phyloP scores from a whole-genome alignment of 306 rosid genomes.

The Ceratonia siliqua region DNA sequence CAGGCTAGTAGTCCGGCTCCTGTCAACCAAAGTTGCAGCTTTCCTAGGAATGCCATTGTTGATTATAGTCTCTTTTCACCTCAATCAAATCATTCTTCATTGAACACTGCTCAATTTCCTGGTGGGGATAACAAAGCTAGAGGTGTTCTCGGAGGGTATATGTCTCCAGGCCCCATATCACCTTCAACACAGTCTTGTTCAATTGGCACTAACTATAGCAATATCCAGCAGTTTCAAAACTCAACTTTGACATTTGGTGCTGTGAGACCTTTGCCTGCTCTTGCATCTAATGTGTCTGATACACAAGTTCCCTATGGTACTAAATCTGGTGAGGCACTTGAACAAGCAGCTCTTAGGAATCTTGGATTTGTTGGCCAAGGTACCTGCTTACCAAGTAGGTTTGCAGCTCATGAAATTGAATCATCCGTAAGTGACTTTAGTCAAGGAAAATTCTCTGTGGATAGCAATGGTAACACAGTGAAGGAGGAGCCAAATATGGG shows the following conservation, averaged over 20 bases:
- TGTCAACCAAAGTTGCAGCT: conserved; percentile 49
- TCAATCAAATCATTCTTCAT: conserved; percentile 45
- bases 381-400: conserved; percentile 51
- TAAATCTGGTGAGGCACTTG: conserved; percentile 44
- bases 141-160: conserved; percentile 41
- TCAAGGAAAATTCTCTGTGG: conserved; percentile 42
- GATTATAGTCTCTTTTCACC: conserved; percentile 55
- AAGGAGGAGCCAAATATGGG: conserved; percentile 56
- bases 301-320: conserved; percentile 35
- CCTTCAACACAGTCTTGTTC: conserved; percentile 37
- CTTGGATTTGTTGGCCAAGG: conserved; percentile 57
- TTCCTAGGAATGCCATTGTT: conserved; percentile 42
- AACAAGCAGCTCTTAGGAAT: conserved; percentile 45
- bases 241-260: conserved; percentile 41
- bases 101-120: conserved; percentile 40
- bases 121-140: conserved; percentile 39
- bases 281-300: conserved; percentile 28
- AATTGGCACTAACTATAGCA: conserved; percentile 32
- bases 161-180: conserved; percentile 39
- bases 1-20: conserved; percentile 48
- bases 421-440: conserved; percentile 46
- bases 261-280: conserved; percentile 36
- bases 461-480: conserved; percentile 48
- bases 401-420: conserved; percentile 52
- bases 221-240: conserved; percentile 41